These are phyloP conservation scores for Hibiscus mutabilis DNA, from an alignment of 345 rosid genomes.

Conservation along the genomic window DNA sequence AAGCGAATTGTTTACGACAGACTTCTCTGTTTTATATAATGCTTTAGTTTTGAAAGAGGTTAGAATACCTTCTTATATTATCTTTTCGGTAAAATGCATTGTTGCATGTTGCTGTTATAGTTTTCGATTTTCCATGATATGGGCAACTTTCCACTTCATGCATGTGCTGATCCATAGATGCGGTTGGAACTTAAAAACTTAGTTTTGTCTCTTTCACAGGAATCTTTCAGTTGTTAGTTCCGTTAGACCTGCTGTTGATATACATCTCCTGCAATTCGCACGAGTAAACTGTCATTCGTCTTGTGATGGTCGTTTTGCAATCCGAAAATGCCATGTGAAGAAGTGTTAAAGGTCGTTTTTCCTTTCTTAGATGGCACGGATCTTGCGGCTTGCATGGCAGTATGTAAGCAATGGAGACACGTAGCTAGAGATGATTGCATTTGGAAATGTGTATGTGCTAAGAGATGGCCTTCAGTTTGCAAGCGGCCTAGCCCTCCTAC, in stretches of 20 bases:
- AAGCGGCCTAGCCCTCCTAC: constrained; percentile 60
- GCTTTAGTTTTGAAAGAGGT: background rate
- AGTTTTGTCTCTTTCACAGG: constrained; percentile 7
- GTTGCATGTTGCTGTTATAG: background rate
- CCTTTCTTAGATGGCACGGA: constrained; percentile 68
- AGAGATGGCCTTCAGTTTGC: constrained; percentile 91
- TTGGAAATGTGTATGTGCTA: constrained; percentile 86
- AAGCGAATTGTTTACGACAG: background rate
- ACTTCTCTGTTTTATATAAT: background rate
- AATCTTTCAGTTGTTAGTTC: background rate
- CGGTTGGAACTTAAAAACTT: constrained; percentile 3
- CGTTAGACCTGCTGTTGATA: background rate
- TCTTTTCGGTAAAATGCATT: background rate
- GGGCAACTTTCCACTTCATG: background rate
- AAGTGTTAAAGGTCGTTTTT: constrained; percentile 74
- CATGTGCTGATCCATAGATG: background rate
- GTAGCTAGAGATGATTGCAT: constrained; percentile 74
- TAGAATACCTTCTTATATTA: background rate
- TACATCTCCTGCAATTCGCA: constrained; percentile 16
- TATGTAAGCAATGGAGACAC: constrained; percentile 76
- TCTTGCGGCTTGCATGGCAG: constrained; percentile 75
- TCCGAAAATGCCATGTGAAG: constrained; percentile 50
- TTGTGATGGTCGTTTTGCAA: constrained; percentile 6
- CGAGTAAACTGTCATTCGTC: background rate
- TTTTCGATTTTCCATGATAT: background rate